Evolutionary conservation across 352 stramenopile species (phyloP).

Genomic region (Phytopythium delawarense): DNA sequence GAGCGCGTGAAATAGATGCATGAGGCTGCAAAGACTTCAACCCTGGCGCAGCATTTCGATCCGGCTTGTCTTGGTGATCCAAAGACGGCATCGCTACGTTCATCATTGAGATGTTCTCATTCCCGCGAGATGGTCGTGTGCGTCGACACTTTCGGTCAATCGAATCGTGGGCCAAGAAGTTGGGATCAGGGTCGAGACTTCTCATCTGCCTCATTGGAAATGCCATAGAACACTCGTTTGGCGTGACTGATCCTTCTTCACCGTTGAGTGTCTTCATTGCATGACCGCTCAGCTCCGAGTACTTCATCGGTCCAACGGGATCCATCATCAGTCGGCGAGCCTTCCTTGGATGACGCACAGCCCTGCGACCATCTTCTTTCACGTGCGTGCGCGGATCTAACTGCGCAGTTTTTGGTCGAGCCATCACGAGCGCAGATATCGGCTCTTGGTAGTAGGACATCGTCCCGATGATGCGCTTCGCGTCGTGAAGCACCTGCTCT

Average conservation of each 20-base stretch:
- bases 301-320: not conserved
- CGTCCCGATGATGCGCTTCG: constrained; percentile 10
- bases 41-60: not conserved
- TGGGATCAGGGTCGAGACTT: not conserved
- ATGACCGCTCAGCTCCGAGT: not conserved
- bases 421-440: not conserved
- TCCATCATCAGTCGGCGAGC: not conserved
- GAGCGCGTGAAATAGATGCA: not conserved
- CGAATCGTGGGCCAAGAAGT: not conserved
- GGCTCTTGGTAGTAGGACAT: constrained; percentile 1
- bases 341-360: not conserved
- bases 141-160: not conserved
- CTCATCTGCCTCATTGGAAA: not conserved
- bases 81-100: not conserved
- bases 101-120: not conserved
- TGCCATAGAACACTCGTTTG: not conserved
- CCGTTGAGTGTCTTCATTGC: not conserved
- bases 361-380: not conserved
- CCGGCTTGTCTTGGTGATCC: not conserved
- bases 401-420: not conserved
- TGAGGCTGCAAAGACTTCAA: not conserved
- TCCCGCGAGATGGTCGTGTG: not conserved
- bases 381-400: not conserved
- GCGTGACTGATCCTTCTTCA: not conserved
- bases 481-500: constrained; percentile 23